Evolutionary conservation across 1,284 basidiomycete species (phyloP).

Genomic region (Volvariella volvacea): DNA sequence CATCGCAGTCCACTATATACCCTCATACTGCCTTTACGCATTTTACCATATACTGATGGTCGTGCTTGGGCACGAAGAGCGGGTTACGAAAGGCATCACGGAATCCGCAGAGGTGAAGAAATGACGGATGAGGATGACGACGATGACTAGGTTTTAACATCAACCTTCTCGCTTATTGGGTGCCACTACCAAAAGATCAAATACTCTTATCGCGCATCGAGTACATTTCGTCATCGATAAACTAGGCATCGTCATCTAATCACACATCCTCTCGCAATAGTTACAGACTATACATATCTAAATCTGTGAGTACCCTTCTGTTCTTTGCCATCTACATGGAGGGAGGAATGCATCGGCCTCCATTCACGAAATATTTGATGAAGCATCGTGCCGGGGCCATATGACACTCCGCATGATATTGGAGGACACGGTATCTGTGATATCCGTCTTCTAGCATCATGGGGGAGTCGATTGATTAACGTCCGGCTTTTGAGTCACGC

Average conservation of each 20-base stretch:
- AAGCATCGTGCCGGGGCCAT: conserved; percentile 77
- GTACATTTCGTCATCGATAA: no score
- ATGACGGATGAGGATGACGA: conserved; percentile 70
- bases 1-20: conserved; percentile 60
- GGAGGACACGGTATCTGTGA: no score
- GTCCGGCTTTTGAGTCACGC: conserved; percentile 1
- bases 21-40: conserved; percentile 74
- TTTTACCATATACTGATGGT: conserved; percentile 84
- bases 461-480: conserved; percentile 4
- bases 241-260: no score
- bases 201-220: no score
- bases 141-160: conserved; percentile 23
- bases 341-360: conserved; percentile 17
- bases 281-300: background rate
- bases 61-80: conserved; percentile 70
- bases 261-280: no score
- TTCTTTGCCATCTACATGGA: conserved; percentile 5
- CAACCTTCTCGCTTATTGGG: conserved; percentile 5
- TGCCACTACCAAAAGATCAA: no score
- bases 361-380: conserved; percentile 16
- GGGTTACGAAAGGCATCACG: conserved; percentile 55
- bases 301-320: conserved; percentile 3
- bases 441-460: conserved; percentile 5
- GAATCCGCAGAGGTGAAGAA: conserved; percentile 60
- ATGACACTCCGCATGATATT: conserved; percentile 63